Conservation (phyloP, 495 filamentous ascomycete species). For the Neurospora sp. region DNA sequence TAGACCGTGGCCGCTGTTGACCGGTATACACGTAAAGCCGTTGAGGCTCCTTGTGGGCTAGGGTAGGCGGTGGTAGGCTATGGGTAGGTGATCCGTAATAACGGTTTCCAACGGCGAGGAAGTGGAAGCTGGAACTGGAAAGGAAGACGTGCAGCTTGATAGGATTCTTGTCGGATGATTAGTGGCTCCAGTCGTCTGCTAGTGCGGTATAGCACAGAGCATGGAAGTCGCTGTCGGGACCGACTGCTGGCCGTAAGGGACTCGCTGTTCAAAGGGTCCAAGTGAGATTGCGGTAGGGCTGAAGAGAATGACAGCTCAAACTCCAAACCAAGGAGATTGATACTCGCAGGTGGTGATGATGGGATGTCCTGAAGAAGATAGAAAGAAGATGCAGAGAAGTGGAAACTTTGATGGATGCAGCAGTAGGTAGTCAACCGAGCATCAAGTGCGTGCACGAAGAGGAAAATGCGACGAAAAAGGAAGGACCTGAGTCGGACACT, state of each 20-base stretch:
- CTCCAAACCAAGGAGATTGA: background rate
- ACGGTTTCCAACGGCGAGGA: background rate
- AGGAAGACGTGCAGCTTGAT: background rate
- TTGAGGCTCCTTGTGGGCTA: background rate
- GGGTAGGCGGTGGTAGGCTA: background rate
- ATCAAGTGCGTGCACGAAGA: background rate
- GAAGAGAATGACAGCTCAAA: background rate
- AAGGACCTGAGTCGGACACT: background rate
- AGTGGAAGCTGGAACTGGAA: background rate
- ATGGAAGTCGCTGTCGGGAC: background rate
- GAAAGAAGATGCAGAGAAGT: background rate
- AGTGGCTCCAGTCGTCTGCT: background rate
- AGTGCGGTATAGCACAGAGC: background rate
- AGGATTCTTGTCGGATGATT: background rate
- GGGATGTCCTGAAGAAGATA: background rate
- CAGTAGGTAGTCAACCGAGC: background rate
- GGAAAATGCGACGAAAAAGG: background rate
- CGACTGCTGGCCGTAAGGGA: background rate
- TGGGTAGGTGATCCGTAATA: background rate
- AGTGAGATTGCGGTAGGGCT: background rate
- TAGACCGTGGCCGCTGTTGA: background rate
- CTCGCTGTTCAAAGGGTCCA: background rate
- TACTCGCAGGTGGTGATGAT: background rate
- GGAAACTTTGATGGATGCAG: background rate
- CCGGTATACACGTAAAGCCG: background rate